These are phyloP conservation scores for Pythium guiyangense DNA, from an alignment of 352 stramenopile genomes.

Conservation along the genomic window DNA sequence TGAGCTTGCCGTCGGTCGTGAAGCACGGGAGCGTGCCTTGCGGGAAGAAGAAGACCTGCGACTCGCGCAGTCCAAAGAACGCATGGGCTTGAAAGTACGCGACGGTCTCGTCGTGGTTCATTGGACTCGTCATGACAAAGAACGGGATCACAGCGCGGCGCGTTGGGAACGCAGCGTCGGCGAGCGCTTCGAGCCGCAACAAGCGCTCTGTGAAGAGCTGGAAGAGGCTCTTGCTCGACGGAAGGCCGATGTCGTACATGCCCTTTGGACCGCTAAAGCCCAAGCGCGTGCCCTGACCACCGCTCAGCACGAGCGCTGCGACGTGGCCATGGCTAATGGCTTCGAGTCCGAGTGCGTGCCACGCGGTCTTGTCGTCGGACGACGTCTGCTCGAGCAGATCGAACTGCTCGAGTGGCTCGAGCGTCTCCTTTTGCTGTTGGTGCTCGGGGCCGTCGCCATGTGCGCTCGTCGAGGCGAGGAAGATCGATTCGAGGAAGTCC, in stretches of 20 bases:
- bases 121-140: conserved; percentile 97
- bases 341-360: conserved; percentile 51
- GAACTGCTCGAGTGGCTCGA: conserved; percentile 66
- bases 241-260: conserved; percentile 91
- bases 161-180: conserved; percentile 15
- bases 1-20: conserved; percentile 92
- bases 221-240: conserved; percentile 92
- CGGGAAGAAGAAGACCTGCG: conserved; percentile 94
- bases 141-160: conserved; percentile 54
- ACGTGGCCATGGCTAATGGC: conserved; percentile 88
- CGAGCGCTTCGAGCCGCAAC: conserved; percentile 55
- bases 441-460: conserved; percentile 9
- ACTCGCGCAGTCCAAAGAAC: conserved; percentile 89
- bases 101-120: conserved; percentile 94
- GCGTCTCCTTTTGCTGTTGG: conserved; percentile 13
- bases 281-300: conserved; percentile 96
- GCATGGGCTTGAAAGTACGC: conserved; percentile 87
- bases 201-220: conserved; percentile 93
- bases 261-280: conserved; percentile 95
- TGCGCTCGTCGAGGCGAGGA: conserved; percentile 40
- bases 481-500: conserved; percentile 59
- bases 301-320: conserved; percentile 91
- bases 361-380: conserved; percentile 35
- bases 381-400: conserved; percentile 53
- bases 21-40: conserved; percentile 97